Evolutionary conservation across 306 rosid genomes (phyloP), one percentile per base, ranked within the genome.

Genomic region (Cicer arietinum): DNA sequence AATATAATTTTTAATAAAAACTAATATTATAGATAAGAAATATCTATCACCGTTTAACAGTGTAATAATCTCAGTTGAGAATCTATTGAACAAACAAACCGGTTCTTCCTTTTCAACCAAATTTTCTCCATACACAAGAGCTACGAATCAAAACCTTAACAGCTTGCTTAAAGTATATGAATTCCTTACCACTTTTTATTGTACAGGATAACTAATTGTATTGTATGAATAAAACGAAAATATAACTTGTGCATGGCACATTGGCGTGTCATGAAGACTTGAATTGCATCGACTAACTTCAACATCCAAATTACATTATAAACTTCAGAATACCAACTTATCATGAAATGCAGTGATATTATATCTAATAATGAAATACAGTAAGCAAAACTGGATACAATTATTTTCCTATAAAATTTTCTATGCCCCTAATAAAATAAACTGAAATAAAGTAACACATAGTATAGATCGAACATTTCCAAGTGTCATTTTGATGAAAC

Each of bases 401-500:
- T 86, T 86, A 80, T 84, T 74, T 20, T 64, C 77, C 82, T 56
- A 81, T 77, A 68, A 74, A 74, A 78, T 74, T 68, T 58, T 57
- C 88, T 51, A 86, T 53, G 76, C 83, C 81, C 69, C 88, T 86
- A 85, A 35, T 81, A 69, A 71, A 86, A 68, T 61, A 51, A 81
- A 81, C 77, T 41, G 69, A 74, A 65, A 76, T 42, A 45, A 73
- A 58, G 80, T 75, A 83, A 79, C 77, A 81, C 73, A 81, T 46
- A 61, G 70, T 75, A 81, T 46, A 61, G 64, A 74, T 53, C 51
- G 75, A 84, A 77, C 78, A 74, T 85, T 66, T 81, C 59, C 72
- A 22, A 76, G 76, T 75, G 43, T 61, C 79, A 71, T 56, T 56
- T 39, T 60, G 68, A 75, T 82, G 75, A 60, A 64, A 61, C 76